These are phyloP conservation scores for Knufia fluminis DNA, from an alignment of 2,329 filamentous ascomycete species.

Conservation along the genomic window DNA sequence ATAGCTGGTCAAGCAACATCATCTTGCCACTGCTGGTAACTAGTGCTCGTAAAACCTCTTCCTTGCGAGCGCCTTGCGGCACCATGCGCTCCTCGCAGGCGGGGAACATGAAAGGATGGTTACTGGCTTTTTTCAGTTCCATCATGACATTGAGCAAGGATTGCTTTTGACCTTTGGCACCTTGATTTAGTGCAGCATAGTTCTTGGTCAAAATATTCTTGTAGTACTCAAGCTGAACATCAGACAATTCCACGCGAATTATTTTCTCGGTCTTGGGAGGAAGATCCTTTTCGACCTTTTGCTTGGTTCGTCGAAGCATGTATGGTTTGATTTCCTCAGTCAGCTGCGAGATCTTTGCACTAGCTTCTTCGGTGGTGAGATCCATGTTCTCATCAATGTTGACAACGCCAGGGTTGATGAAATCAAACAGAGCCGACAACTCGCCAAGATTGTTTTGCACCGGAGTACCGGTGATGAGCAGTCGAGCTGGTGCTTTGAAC, in stretches of 20 bases:
- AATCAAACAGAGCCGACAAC: slow-evolving; percentile 85
- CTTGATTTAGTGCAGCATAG: slow-evolving; percentile 87
- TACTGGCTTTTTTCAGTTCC: slow-evolving; percentile 98
- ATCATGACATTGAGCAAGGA: slow-evolving; percentile 98
- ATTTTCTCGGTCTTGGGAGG: slow-evolving; percentile 98
- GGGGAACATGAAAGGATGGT: slow-evolving; percentile 96
- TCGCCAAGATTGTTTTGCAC: slow-evolving; percentile 96
- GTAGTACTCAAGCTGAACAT: slow-evolving; percentile 95
- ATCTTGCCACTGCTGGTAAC: slow-evolving; percentile 98
- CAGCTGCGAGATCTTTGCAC: slow-evolving; percentile 75
- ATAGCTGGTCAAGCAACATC: slow-evolving; percentile 95
- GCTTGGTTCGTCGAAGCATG: slow-evolving; percentile 91
- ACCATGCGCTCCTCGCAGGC: slow-evolving; percentile 86
- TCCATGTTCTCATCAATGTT: slow-evolving; percentile 88
- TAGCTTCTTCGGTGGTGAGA: slow-evolving; percentile 67
- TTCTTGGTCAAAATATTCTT: slow-evolving; percentile 98
- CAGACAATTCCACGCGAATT: slow-evolving; percentile 91
- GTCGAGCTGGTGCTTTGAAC: slow-evolving; percentile 77
- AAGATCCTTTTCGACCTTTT: slow-evolving; percentile 92
- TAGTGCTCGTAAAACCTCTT: slow-evolving; percentile 83
- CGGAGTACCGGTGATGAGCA: slow-evolving; percentile 92
- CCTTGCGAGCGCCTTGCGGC: slow-evolving; percentile 67
- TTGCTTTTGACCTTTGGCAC: slow-evolving; percentile 82
- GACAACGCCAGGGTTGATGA: slow-evolving; percentile 90
- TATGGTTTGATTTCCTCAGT: slow-evolving; percentile 84